Base-by-base conservation (phyloP, 805 yeast species). In the Priceomyces haplophilus region DNA sequence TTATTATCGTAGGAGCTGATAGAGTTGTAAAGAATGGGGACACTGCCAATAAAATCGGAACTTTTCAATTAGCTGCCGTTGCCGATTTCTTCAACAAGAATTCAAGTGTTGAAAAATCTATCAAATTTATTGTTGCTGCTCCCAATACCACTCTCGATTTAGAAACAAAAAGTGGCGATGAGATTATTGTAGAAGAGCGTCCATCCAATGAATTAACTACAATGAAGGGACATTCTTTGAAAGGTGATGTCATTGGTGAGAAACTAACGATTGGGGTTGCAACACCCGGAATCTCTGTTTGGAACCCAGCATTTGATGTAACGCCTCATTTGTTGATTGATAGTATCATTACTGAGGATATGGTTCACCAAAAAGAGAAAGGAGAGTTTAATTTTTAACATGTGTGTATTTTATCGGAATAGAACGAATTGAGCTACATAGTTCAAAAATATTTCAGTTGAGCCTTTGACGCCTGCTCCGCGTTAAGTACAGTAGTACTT, bases 281-380 rank as follows among this genome's bases (percentile, higher is more conserved):
- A 1, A 93, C 98, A 3, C 85, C 85, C 1, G 85, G 84, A 0
- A 83, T 90, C 24, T 67, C 74, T 3, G 96, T 89, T 1, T 91
- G 97, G 97, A 93, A 93, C 56, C 99, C 99, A 0, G 85, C 97
- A 0, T 91, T 91, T 56, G 99, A 91, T 58, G 88, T 93, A 12
- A 88, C 98, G 3, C 96, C 96, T 0, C 82, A 83, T 54, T 75
- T 74, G 35, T 67, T 84, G 30, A 89, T 91, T 42, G 97, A 89
- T 58, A 86, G 88, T 45, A 88, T 93, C 46, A 88, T 91, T 27
- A 91, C 97, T 0, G 98, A 91, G 64, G 78, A 79, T 42, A 77
- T 78, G 2, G 81, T 65, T 25, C 85, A 85, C 55, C 65, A 70
- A 40, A 34, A 34, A 19, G 36, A 64, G 2, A 36, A 48, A 11